Evolutionary conservation across 2,329 filamentous ascomycete species (phyloP), one percentile per base, ranked within the genome.

Genomic region (Botrytis aclada): DNA sequence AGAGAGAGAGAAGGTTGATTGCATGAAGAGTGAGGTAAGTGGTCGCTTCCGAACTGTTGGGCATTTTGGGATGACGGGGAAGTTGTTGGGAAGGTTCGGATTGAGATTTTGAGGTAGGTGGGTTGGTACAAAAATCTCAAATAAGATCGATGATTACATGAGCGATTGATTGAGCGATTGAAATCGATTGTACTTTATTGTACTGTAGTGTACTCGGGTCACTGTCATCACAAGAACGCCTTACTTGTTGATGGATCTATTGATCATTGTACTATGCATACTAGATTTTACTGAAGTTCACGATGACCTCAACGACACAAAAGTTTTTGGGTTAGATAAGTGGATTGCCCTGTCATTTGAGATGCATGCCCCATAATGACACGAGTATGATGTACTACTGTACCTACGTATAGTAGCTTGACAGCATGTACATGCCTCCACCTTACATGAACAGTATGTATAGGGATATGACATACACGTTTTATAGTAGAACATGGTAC

Each of bases 351-450:
- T 32, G 34, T 41, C 65, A 56, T 56, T 67, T 56, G 65, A 56
- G 39, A 34, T 34, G 29, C 39, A 45, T 34, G 41, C 29, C 22
- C 51, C 51, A 32, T 32, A 18, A 56, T 43, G 65, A 51, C 47
- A 41, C 65, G 47, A 69, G 54, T 69, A 69, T 69, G 47, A 69
- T 69, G 65, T 41, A 69, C 37, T 41, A 69, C 37, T 32, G 34
- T 69, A 54, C 43, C 25, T 66, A 54, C 32, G 32, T 54, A 54
- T 34, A 37, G 5, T 47, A 65, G 29, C 63, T 65, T 65, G 45
- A 32, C 34, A 45, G n/a, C 39, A 58, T 41, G 45, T 37, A 56
- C 54, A 41, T n/a, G 47, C 65, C 63, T 65, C 41, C 29, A 47
- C 63, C 65, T 56, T 69, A 29, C 45, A 41, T 67, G 65, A 41